Percentiles rank a stretch among this genome's conserved stretches.
Evolutionary conservation across 225 moss, liverwort and hornwort genomes (phyloP).

Genomic region (Climacium dendroides): DNA sequence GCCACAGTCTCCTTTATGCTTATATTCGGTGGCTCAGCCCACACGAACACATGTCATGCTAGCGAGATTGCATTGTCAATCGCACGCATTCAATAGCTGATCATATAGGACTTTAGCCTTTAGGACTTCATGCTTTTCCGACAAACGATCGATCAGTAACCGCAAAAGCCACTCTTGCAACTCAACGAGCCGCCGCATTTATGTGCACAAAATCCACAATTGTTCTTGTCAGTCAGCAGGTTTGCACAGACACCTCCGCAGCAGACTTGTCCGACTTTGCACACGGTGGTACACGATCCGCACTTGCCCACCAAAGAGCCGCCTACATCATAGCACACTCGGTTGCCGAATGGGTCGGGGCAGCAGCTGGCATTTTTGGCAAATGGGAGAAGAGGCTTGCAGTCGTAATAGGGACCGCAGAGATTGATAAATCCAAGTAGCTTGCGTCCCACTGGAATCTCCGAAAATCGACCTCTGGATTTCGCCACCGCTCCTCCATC

Average conservation of each 20-base stretch:
- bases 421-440: accelerated
- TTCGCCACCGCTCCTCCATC: background rate
- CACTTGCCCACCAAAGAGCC: accelerated
- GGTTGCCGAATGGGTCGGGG: no score
- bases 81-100: background rate
- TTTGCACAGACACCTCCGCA: background rate
- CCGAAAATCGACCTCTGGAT: background rate
- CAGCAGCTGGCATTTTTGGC: background rate
- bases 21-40: background rate
- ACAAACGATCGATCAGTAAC: background rate
- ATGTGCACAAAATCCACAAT: background rate
- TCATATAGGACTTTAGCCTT: background rate
- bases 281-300: background rate
- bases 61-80: background rate
- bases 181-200: background rate
- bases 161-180: background rate
- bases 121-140: background rate
- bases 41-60: background rate
- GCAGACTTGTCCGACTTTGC: accelerated
- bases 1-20: background rate
- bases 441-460: background rate
- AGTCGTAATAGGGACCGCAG: background rate
- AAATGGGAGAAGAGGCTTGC: accelerated
- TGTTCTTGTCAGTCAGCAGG: background rate
- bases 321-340: background rate